These are phyloP conservation scores for Sphaerosporella brunnea DNA, from an alignment of 495 filamentous ascomycete genomes.

Conservation along the genomic window DNA sequence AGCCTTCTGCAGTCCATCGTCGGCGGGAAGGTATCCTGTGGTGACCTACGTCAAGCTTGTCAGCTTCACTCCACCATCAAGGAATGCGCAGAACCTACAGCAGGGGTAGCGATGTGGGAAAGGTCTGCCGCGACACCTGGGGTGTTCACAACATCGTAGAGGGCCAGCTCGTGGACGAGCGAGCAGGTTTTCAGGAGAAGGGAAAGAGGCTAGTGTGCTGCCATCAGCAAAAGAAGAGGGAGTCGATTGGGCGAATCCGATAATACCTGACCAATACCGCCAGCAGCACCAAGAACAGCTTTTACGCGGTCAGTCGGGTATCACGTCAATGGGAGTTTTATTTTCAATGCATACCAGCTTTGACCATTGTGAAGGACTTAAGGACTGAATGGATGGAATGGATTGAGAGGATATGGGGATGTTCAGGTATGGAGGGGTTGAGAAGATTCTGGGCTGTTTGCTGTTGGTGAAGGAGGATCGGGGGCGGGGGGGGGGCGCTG, in stretches of 20 bases:
- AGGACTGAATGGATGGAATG: slow-evolving; percentile 1
- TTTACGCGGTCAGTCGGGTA: background rate
- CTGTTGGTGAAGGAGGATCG: too few relatives aligned
- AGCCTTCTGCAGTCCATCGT: slow-evolving; percentile 75
- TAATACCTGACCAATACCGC: slow-evolving; percentile 89
- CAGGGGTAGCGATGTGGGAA: slow-evolving; percentile 86
- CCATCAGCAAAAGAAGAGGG: slow-evolving; percentile 20
- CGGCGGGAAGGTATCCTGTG: slow-evolving; percentile 69
- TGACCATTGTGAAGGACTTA: slow-evolving; percentile 49
- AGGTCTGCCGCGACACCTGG: slow-evolving; percentile 90
- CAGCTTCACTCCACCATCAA: background rate
- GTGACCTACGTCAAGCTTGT: slow-evolving; percentile 45
- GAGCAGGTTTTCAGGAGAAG: slow-evolving; percentile 80
- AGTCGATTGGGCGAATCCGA: slow-evolving; percentile 2
- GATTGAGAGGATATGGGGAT: slow-evolving; percentile 2
- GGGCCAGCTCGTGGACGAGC: slow-evolving; percentile 71
- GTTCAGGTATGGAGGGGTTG: slow-evolving; percentile 16
- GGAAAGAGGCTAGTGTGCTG: slow-evolving; percentile 80
- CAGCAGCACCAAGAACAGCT: slow-evolving; percentile 92
- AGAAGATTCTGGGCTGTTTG: background rate
- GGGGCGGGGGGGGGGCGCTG: background rate
- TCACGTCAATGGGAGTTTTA: background rate
- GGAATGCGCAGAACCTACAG: slow-evolving; percentile 41
- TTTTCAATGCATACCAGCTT: slow-evolving; percentile 77
- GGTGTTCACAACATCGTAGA: slow-evolving; percentile 99